These are phyloP conservation scores for Cadophora sp. DNA, from an alignment of 2,329 filamentous ascomycete species.

Conservation along the genomic window DNA sequence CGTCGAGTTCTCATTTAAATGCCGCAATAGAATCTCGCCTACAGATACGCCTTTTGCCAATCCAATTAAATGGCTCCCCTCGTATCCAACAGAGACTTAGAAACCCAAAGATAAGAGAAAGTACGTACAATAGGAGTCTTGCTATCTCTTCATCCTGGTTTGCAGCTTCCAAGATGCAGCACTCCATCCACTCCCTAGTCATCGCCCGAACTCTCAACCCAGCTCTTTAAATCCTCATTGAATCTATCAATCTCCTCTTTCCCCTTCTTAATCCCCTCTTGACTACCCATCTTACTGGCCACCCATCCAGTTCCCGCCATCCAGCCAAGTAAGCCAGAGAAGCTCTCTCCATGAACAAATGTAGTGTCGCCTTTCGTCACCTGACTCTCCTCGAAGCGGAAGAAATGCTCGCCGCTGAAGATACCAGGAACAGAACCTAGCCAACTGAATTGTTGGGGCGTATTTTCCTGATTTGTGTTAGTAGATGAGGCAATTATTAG, in stretches of 20 bases:
- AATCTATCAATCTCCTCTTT: not conserved
- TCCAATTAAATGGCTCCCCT: not conserved
- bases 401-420: slow-evolving; percentile 16
- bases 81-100: not conserved
- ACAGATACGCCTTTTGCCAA: not conserved
- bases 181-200: not conserved
- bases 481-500: not conserved
- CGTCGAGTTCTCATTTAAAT: no score
- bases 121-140: not conserved
- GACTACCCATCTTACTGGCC: slow-evolving; percentile 4
- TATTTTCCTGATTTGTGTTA: slow-evolving; percentile 15
- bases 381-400: slow-evolving; percentile 10
- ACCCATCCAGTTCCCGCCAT: not conserved
- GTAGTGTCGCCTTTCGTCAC: not conserved
- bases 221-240: slow-evolving; percentile 19
- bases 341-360: slow-evolving; percentile 17
- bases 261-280: not conserved
- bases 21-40: not conserved
- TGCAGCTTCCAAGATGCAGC: not conserved
- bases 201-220: slow-evolving; percentile 4
- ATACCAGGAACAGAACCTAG: slow-evolving; percentile 7
- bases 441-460: slow-evolving; percentile 16
- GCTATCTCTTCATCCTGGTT: not conserved
- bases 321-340: slow-evolving; percentile 5
- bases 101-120: not conserved